Evolutionary conservation across 2,329 filamentous ascomycete genomes (phyloP), one percentile per base, ranked within the genome.

Genomic region (Aspergillus neoniger): DNA sequence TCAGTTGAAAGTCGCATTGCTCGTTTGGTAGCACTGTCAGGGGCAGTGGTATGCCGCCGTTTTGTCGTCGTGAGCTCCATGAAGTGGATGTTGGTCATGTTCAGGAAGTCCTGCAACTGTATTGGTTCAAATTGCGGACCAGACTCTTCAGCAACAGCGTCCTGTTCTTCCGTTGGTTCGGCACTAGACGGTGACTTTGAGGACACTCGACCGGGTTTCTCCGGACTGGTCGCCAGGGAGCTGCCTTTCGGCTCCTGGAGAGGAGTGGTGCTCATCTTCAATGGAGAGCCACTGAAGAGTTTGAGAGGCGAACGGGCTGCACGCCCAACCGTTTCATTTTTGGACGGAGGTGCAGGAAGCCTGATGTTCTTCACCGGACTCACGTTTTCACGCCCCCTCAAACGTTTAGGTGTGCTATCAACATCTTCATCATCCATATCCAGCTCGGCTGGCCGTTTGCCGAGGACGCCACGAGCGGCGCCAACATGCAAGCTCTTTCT

Each of bases 21-120:
- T 61, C 67, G 66, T 65, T 73, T 79, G 44, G 69, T 74, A 47
- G 68, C 72, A 62, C 68, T 77, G 47, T 83, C 80, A 19, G 88
- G 88, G 2, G 86, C 89, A 49, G 89, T 87, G 0, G 94, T 98
- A 69, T 96, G 90, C 58, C 95, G 86, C 66, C 94, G 85, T 74
- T 98, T 98, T 1, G 93, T 97, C 0, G 94, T 96, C n/a, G 90
- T 96, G 53, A 99, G 82, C 73, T 99, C 95, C 91, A 99, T 97
- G 79, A 99, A 99, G 57, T 93, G 91, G 70, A 99, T 96, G 61
- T 91, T 96, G 2, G 94, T 97, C 87, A 96, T 88, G 64, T 96
- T 91, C 48, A 99, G 80, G 77, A 99, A 99, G 56, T 96, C 91
- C 68, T 96, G 92, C 3, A 99, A 82, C 49, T 93, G 90, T 57